A percentile compares a stretch with the other conserved stretches of the same genome.
Conservation (phyloP, 768 basidiomycete genomes). For the Lactarius vividus region DNA sequence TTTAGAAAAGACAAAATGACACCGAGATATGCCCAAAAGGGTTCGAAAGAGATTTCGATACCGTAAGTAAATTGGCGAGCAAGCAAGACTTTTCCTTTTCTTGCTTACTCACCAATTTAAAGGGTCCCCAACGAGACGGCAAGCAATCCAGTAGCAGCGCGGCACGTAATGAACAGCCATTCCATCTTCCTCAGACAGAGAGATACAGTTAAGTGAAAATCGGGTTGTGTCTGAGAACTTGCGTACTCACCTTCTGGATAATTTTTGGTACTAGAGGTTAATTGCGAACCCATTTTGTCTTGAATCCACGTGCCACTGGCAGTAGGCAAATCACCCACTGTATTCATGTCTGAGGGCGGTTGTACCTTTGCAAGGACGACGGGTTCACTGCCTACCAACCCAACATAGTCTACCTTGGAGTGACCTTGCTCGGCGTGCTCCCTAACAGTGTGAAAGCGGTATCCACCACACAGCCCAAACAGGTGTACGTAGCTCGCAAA, state of each 20-base stretch:
- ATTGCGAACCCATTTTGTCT: not conserved
- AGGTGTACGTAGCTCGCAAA: not conserved
- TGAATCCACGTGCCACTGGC: not conserved
- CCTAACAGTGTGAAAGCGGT: rapidly evolving
- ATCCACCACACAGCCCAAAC: not conserved
- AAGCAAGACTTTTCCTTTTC: not conserved
- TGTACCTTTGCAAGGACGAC: not conserved
- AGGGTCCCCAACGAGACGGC: not conserved
- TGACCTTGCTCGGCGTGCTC: not conserved
- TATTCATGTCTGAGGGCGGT: not conserved
- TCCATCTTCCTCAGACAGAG: not conserved
- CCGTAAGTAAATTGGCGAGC: not conserved
- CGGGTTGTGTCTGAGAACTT: not conserved
- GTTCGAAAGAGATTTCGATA: not conserved
- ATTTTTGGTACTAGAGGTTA: not conserved
- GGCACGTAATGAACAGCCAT: not conserved
- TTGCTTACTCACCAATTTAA: not conserved
- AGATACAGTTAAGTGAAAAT: not conserved
- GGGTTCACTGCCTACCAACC: not conserved
- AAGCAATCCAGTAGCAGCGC: not conserved
- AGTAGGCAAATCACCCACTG: not conserved
- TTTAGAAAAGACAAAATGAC: not conserved
- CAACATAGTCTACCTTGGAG: not conserved
- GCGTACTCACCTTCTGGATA: not conserved
- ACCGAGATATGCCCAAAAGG: not conserved